Base-by-base conservation (phyloP, 2,329 filamentous ascomycete genomes). In the Arthrobotrys entomopaga region DNA sequence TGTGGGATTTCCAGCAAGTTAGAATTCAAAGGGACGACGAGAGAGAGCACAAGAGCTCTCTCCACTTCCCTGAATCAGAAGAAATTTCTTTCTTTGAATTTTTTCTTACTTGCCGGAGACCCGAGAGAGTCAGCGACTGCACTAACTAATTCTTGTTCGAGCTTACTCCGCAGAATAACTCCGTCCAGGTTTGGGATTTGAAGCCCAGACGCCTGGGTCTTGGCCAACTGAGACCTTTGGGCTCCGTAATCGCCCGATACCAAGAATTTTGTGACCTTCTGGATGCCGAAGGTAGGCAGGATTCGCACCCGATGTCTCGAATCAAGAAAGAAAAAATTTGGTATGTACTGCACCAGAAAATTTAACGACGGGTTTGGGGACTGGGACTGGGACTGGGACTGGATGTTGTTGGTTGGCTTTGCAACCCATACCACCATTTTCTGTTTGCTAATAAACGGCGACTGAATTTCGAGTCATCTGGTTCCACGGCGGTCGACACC, bases 201-300 rank as follows among this genome's bases (percentile, higher is more conserved):
- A 60, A 56, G 65, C 56, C 65, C 65, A 61, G 56, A 69, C 56
- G 48, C 64, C 64, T 67, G 64, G 64, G 64, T 65, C 40, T 42
- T 67, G 48, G 54, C 43, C 26, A 34, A 53, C 38, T 40, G 40
- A 26, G 49, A 34, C 26, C 53, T 56, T 74, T 24, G 26, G 26
- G 63, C 59, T 59, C 70, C 70, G 70, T 74, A 74, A 74, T 57
- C 58, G 63, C 70, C 70, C 70, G 70, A 74, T 74, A 53, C 70
- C 70, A 67, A 74, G 70, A 73, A 65, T 38, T n/a, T 74, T 74
- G 57, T 20, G 57, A 74, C 70, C 70, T 74, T 67, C 70, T 74
- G 20, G 43, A 67, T 64, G 63, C 63, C 70, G 70, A 74, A 74
- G 70, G 70, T 74, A 67, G 67, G 63, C 63, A 63, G 52, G 63